Conservation (phyloP, 768 basidiomycete species). For the Pleurotus giganteus region DNA sequence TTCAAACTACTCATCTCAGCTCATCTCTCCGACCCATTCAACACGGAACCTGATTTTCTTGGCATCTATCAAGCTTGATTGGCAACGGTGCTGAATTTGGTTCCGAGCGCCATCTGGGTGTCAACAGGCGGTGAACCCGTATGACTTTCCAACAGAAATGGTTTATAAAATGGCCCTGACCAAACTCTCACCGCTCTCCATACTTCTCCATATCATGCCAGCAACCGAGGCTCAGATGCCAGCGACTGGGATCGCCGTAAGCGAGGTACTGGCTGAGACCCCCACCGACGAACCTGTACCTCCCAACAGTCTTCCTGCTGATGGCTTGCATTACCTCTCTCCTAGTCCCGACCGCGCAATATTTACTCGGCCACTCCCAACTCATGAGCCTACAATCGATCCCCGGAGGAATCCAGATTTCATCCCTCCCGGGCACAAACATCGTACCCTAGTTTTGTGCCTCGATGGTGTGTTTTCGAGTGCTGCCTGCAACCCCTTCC, state of each 20-base stretch:
- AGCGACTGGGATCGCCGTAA: neutral
- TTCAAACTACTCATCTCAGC: too few relatives aligned
- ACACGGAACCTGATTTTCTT: too few relatives aligned
- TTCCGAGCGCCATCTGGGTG: too few relatives aligned
- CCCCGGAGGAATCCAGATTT: slow-evolving; percentile 21
- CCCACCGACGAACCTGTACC: neutral
- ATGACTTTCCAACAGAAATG: too few relatives aligned
- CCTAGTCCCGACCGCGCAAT: neutral
- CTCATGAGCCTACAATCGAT: slow-evolving; percentile 18
- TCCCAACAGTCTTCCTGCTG: neutral
- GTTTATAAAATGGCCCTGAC: too few relatives aligned
- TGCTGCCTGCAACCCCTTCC: neutral
- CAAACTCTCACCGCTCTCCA: too few relatives aligned
- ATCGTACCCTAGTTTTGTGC: slow-evolving; percentile 49
- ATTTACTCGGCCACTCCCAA: slow-evolving; percentile 5
- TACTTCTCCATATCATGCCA: too few relatives aligned
- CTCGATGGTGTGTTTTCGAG: slow-evolving; percentile 40
- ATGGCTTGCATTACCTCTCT: neutral
- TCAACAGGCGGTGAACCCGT: too few relatives aligned
- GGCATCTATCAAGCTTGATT: too few relatives aligned
- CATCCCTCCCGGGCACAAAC: slow-evolving; percentile 38
- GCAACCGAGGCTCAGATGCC: neutral
- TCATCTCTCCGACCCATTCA: too few relatives aligned
- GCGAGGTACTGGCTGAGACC: neutral
- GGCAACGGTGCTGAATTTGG: too few relatives aligned